Percentiles rank a stretch among this genome's conserved stretches.
Conservation (phyloP, 78 protist genomes). For the Dictyostelium citrinum region DNA sequence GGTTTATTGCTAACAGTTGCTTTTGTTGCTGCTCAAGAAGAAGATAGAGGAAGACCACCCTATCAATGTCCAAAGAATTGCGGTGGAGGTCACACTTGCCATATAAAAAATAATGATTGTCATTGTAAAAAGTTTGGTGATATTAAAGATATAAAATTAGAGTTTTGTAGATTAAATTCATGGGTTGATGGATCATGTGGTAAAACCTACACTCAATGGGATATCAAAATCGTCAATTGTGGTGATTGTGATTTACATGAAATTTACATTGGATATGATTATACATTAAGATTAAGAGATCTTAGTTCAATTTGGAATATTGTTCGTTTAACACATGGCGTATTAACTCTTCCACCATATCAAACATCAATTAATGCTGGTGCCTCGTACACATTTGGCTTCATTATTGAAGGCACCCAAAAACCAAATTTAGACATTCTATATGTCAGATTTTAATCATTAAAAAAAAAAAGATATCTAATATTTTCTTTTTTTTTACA, state of each 20-base stretch:
- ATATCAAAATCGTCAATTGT: neutral
- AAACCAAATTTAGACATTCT: neutral
- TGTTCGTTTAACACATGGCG: neutral
- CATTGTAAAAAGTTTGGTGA: neutral
- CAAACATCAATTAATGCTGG: slow-evolving; percentile 22
- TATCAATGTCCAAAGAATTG: neutral
- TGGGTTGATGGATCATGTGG: neutral
- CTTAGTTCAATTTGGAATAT: slow-evolving; percentile 15
- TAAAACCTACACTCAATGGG: slow-evolving; percentile 13
- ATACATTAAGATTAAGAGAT: slow-evolving; percentile 9
- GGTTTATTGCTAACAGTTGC: neutral
- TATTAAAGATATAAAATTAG: neutral
- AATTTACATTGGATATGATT: slow-evolving; percentile 14
- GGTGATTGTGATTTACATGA: neutral
- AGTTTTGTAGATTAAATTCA: neutral
- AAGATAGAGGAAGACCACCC: neutral
- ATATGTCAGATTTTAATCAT: neutral
- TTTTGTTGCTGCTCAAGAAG: neutral
- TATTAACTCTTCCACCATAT: neutral
- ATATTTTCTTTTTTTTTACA: neutral
- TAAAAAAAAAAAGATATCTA: too few relatives aligned
- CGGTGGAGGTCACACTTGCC: neutral
- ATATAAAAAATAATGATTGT: neutral
- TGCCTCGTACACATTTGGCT: slow-evolving; percentile 39
- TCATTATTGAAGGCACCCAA: slow-evolving; percentile 17